These are phyloP conservation scores for Euryodendron excelsum DNA, from an alignment of 148 eudicot species.

Conservation along the genomic window DNA sequence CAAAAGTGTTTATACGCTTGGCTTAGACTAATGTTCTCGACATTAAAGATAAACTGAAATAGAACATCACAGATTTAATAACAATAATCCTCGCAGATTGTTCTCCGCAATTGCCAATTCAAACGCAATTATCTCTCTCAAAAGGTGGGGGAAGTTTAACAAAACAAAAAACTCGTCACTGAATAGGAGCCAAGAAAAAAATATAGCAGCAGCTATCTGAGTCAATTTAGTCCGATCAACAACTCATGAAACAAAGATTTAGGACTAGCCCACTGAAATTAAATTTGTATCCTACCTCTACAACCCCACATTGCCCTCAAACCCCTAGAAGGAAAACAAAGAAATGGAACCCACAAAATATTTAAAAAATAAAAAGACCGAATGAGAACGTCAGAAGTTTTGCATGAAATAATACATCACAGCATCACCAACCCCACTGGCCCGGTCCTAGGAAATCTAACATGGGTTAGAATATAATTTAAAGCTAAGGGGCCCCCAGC, in stretches of 20 bases:
- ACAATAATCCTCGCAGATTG: too few species aligned
- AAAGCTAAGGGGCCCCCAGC: constrained; percentile 7
- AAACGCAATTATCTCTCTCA: too few species aligned
- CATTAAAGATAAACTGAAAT: too few species aligned
- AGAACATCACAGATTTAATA: too few species aligned
- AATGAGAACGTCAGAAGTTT: not conserved
- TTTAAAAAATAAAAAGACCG: not conserved
- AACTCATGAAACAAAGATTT: not conserved
- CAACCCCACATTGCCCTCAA: constrained; percentile 6
- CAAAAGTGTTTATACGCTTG: too few species aligned
- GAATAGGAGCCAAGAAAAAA: too few species aligned
- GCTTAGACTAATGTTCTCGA: too few species aligned
- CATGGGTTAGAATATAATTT: constrained; percentile 19
- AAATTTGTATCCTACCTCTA: constrained; percentile 10
- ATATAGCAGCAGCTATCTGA: not conserved
- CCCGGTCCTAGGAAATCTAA: constrained; percentile 14
- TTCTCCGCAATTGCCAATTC: too few species aligned
- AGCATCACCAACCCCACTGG: constrained; percentile 12
- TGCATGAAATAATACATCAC: constrained; percentile 23
- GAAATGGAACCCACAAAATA: constrained; percentile 6
- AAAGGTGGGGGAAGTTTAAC: too few species aligned
- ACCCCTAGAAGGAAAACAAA: constrained; percentile 1
- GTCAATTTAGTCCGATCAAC: not conserved
- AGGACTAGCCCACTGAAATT: constrained; percentile 6
- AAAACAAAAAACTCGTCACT: not conserved